Evolutionary conservation across 306 rosid genomes (phyloP).

Genomic region (Hylodesmum podocarpum): DNA sequence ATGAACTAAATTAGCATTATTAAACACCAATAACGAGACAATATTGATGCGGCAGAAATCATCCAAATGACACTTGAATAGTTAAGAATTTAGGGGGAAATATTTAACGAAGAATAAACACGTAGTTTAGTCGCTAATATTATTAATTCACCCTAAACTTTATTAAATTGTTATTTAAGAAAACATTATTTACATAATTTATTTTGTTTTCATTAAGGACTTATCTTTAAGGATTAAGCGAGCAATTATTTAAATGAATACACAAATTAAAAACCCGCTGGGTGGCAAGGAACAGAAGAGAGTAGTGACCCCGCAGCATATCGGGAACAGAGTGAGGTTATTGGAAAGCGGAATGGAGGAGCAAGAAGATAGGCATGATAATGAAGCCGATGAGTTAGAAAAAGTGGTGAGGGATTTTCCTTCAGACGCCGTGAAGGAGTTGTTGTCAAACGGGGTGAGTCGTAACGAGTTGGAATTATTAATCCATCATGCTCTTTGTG

Average conservation of each 20-base stretch:
- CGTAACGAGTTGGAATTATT: too few relatives aligned
- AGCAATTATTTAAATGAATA: too few relatives aligned
- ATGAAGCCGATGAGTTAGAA: background rate
- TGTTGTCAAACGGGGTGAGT: conserved; percentile 53
- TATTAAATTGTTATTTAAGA: too few relatives aligned
- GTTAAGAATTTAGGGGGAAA: background rate
- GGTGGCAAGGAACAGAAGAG: too few relatives aligned
- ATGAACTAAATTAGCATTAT: background rate
- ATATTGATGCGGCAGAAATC: background rate
- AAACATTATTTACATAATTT: background rate
- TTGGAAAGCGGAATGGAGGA: background rate
- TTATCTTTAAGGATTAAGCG: background rate
- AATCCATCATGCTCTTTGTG: too few relatives aligned
- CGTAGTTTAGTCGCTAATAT: too few relatives aligned
- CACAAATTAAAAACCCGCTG: too few relatives aligned
- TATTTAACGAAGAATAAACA: background rate
- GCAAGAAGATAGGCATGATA: background rate
- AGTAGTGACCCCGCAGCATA: too few relatives aligned
- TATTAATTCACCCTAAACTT: too few relatives aligned
- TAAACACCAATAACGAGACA: background rate
- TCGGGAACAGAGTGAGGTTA: too few relatives aligned
- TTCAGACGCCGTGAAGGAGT: conserved; percentile 45
- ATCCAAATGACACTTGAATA: background rate
- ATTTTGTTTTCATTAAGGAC: too few relatives aligned
- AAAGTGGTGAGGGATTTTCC: conserved; percentile 48